Evolutionary conservation across 164 flowering plant species (phyloP).

Genomic region (Cinnamomum chago): DNA sequence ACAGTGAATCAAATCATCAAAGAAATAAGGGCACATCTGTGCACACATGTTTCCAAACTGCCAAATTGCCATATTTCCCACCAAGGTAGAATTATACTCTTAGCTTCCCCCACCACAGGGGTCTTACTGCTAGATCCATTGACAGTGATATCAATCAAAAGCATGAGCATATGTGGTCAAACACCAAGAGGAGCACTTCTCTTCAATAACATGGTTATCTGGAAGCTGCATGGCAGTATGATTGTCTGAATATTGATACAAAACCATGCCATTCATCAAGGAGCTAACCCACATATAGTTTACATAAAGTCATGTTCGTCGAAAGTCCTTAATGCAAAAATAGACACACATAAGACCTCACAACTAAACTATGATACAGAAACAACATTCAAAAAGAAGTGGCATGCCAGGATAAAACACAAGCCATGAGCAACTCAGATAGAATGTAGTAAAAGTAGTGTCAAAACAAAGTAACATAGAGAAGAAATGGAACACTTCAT

Average conservation of each 20-base stretch:
- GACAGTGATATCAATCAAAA: neutral
- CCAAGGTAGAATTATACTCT: neutral
- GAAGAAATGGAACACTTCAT: neutral
- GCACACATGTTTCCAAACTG: too few species aligned
- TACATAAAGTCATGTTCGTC: neutral
- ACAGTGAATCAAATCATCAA: too few species aligned
- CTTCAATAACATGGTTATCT: neutral
- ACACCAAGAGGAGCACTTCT: neutral
- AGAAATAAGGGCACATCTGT: too few species aligned
- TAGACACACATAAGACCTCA: neutral
- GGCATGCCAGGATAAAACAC: too few species aligned
- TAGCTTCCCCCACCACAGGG: neutral
- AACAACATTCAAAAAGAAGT: too few species aligned
- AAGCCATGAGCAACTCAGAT: too few species aligned
- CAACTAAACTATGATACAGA: too few species aligned
- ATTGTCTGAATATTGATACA: neutral
- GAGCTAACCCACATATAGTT: neutral
- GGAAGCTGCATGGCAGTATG: neutral
- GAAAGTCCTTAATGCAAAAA: neutral
- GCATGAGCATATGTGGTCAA: neutral
- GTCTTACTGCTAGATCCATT: neutral
- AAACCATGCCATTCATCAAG: neutral
- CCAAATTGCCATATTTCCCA: too few species aligned
- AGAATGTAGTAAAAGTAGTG: neutral
- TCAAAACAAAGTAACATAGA: neutral